Base-by-base conservation (phyloP, 2,329 filamentous ascomycete genomes). In the Chaetoscypha palmicola region DNA sequence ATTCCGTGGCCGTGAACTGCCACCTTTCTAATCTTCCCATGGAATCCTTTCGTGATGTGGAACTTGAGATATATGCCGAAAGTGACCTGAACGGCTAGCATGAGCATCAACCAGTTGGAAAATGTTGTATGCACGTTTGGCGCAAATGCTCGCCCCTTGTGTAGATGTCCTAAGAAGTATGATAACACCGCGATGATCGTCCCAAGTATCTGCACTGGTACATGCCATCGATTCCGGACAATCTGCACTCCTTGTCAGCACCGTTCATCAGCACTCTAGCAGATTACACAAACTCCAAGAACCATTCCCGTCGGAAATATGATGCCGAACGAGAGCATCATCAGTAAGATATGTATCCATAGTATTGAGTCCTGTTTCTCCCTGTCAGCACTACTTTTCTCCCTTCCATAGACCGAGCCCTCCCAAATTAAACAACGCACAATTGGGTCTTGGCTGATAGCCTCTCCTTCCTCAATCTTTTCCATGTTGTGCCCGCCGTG, bases 261-360 rank as follows among this genome's bases (percentile, higher is more conserved):
- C 31, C 11, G 23, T 38, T 41, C 17, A 21, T n/a, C n/a, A 12
- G 39, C 24, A 5, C 10, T 17, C n/a, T 2, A 11, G 33, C 22
- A 11, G 36, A 17, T 20, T 30, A 40, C 41, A 68, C 83, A 58
- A 77, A 92, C 86, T 47, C 91, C 91, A 14, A 96, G 71, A 32
- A 97, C 89, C 91, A 98, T 97, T 57, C 92, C 92, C 12, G 87
- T 74, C 9, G 92, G 92, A 60, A 95, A 97, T 47, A 97, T 77
- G 55, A 98, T 73, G 49, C 92, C 92, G 71, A 94, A 97, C 46
- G 89, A 80, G 46, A 92, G 61, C 63, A 81, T 83, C 73, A 95
- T 90, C 35, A 94, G 66, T 48, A 95, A 74, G 59, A 98, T 97
- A 67, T 98, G 92, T 55, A 83, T 74, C 92, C 92, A 98, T 77